Base-by-base conservation (phyloP, 345 rosid species). In the Passiflora organensis region DNA sequence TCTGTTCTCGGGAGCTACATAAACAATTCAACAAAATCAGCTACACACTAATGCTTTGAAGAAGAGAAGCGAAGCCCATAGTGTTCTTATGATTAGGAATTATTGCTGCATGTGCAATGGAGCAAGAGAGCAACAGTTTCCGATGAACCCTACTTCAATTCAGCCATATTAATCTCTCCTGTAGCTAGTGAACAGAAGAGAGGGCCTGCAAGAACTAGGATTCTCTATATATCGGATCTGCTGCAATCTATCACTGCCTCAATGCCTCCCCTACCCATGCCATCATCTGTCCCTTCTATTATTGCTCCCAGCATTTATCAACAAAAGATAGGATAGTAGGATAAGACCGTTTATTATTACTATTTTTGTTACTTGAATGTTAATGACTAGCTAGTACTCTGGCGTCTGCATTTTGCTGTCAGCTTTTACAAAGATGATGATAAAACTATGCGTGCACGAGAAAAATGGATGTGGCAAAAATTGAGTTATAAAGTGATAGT, bases 171-270 rank as follows among this genome's bases (percentile, higher is more conserved):
- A 24, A 52, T 51, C 48, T 52, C 51, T 51, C 58, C 16, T 39
- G 21, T 28, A 51, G 13, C 52, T 42, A 3, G 17, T 15, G 37
- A 3, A 44, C 43, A 6, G 32, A 14, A 38, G 18, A 28, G 38
- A 23, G 19, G 56, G 47, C 74, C 65, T 64, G 51, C 63, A 65
- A 58, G 61, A 76, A 65, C 65, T 60, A 55, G 62, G 76, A 67
- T 64, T 53, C 59, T 56, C 25, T 63, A 19, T 43, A 60, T 82
- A 81, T 78, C 48, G 76, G 70, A 78, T 76, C 79, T 61, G 72
- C 69, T 55, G 77, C 68, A 16, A 68, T 66, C 64, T 71, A 51
- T 57, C 71, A 64, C 60, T 70, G 70, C 74, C 73, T 52, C 72
- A 20, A 32, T 38, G 59, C 57, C 48, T 55, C 43, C 47, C 59